phyloP scores from a whole-genome alignment of 768 basidiomycete species.

The Lentinula raphanica region DNA sequence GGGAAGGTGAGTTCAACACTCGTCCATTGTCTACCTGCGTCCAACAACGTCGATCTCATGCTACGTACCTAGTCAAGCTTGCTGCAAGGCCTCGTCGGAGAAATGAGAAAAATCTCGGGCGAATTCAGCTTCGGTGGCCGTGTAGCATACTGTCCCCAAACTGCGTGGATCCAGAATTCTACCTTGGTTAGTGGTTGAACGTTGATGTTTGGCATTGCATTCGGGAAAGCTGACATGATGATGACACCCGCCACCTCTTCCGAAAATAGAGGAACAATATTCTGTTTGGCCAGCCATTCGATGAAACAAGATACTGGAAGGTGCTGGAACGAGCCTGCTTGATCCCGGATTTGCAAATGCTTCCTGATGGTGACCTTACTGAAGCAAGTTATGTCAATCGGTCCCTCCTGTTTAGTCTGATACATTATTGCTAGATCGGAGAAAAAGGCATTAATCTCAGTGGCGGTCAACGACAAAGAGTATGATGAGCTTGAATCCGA shows the following conservation, averaged over 20 bases:
- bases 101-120: conserved; percentile 56
- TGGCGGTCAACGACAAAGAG: conserved; percentile 64
- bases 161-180: conserved; percentile 74
- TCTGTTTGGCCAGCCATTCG: conserved; percentile 58
- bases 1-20: conserved; percentile 52
- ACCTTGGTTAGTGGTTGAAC: conserved; percentile 45
- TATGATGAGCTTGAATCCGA: conserved; percentile 20
- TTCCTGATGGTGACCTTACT: conserved; percentile 68
- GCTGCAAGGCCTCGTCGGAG: conserved; percentile 61
- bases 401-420: neutral
- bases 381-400: conserved; percentile 38
- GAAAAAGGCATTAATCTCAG: conserved; percentile 66
- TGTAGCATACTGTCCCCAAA: conserved; percentile 68
- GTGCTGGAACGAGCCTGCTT: conserved; percentile 55
- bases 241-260: neutral
- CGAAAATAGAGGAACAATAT: conserved; percentile 54
- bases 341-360: conserved; percentile 55
- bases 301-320: conserved; percentile 63
- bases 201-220: too few relatives aligned
- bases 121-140: conserved; percentile 54
- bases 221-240: neutral
- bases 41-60: neutral
- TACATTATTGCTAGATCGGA: conserved; percentile 42
- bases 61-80: conserved; percentile 38
- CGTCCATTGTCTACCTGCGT: neutral